Conservation (phyloP, 352 stramenopile species). For the Peronospora belbahrii region DNA sequence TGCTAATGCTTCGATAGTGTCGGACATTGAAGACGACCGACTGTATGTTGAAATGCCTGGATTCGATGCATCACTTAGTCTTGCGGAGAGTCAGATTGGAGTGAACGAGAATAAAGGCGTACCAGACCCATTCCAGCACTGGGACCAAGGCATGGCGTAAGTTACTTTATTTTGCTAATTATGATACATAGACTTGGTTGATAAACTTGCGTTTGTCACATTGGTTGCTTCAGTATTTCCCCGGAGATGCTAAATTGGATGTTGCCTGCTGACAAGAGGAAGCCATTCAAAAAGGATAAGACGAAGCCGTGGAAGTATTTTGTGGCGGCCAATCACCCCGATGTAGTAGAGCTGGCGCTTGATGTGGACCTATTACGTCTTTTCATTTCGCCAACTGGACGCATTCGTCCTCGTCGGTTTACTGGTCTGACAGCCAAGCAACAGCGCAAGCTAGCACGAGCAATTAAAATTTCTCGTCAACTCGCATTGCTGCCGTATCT, state of each 20-base stretch:
- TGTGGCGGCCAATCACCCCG: conserved; percentile 59
- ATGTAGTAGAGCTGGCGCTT: conserved; percentile 70
- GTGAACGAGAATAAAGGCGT: conserved; percentile 25
- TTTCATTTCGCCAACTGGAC: conserved; percentile 78
- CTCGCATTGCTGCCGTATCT: conserved; percentile 67
- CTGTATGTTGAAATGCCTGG: conserved; percentile 71
- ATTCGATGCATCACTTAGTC: conserved; percentile 51
- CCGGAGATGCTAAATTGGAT: conserved; percentile 85
- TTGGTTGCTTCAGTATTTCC: conserved; percentile 19
- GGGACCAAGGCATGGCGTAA: conserved; percentile 53
- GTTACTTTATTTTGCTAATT: conserved; percentile 3
- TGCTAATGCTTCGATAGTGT: background rate
- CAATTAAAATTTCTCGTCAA: conserved; percentile 75
- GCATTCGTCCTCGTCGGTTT: conserved; percentile 74
- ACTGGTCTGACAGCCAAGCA: conserved; percentile 78
- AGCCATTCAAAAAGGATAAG: conserved; percentile 43
- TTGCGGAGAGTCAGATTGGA: conserved; percentile 41
- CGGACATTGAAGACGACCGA: conserved; percentile 50
- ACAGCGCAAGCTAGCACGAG: conserved; percentile 68
- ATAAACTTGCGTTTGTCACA: conserved; percentile 1
- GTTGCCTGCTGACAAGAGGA: conserved; percentile 51
- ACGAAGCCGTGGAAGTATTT: conserved; percentile 79
- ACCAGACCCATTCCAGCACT: conserved; percentile 40
- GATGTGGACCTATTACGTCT: conserved; percentile 73
- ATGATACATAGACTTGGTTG: background rate